These are phyloP conservation scores for Arctostaphylos glauca DNA, from an alignment of 148 eudicot genomes.

Conservation along the genomic window DNA sequence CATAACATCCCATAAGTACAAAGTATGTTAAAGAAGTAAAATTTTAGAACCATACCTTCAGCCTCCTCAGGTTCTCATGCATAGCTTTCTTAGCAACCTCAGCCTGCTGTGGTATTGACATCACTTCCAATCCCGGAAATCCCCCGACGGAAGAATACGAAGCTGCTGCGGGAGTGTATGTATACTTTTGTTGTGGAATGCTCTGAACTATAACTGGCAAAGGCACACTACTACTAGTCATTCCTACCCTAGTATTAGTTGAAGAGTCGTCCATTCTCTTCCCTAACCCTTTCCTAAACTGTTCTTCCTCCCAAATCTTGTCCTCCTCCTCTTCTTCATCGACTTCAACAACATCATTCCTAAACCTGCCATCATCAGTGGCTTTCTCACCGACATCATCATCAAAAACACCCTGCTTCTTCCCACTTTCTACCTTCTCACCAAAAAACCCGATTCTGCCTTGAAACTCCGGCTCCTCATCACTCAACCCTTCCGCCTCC, in stretches of 20 bases:
- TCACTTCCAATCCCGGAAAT: constrained; percentile 37
- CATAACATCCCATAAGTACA: not conserved
- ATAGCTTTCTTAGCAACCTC: constrained; percentile 76
- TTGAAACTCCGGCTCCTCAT: constrained; percentile 91
- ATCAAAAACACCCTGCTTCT: constrained; percentile 76
- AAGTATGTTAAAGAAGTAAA: not conserved
- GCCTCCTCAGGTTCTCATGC: constrained; percentile 65
- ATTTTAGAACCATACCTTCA: constrained; percentile 47
- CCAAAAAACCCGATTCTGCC: constrained; percentile 75
- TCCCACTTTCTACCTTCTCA: constrained; percentile 44
- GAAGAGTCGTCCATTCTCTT: constrained; percentile 75
- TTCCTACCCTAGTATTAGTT: constrained; percentile 34
- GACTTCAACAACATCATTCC: constrained; percentile 26
- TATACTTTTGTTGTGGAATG: constrained; percentile 36
- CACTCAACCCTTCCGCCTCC: constrained; percentile 88
- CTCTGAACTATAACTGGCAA: constrained; percentile 31
- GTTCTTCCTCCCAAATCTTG: constrained; percentile 93
- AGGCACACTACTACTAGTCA: constrained; percentile 29
- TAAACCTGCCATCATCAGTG: not conserved
- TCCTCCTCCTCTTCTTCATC: constrained; percentile 91
- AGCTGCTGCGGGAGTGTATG: constrained; percentile 23
- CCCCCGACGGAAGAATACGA: constrained; percentile 45
- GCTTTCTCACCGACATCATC: constrained; percentile 54
- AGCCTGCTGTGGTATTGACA: constrained; percentile 79
- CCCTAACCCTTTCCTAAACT: constrained; percentile 85